Evolutionary conservation across 2,329 filamentous ascomycete genomes (phyloP).

Genomic region (Stachybotrys chlorohalonatus): DNA sequence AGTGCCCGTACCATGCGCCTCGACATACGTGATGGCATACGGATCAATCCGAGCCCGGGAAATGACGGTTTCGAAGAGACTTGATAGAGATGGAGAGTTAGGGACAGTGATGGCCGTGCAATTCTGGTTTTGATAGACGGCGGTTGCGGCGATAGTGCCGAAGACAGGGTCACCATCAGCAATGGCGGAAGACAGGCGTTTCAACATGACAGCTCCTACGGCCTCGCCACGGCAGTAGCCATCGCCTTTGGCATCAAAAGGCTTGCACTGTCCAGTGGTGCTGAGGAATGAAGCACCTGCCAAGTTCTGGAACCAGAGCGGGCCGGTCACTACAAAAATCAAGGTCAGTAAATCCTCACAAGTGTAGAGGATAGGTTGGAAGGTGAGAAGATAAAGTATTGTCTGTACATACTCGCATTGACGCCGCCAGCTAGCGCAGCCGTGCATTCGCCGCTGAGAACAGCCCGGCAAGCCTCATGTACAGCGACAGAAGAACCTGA

Average conservation of each 20-base stretch:
- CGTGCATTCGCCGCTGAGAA: slow-evolving; percentile 16
- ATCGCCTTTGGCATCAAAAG: slow-evolving; percentile 23
- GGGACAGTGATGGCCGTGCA: slow-evolving; percentile 22
- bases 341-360: neutral
- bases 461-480: slow-evolving; percentile 15
- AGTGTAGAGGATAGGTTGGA: neutral
- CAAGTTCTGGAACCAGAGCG: slow-evolving; percentile 7
- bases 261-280: slow-evolving; percentile 14
- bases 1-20: slow-evolving; percentile 45
- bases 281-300: slow-evolving; percentile 12
- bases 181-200: slow-evolving; percentile 34
- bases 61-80: slow-evolving; percentile 17
- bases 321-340: slow-evolving; percentile 15
- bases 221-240: slow-evolving; percentile 44
- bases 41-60: slow-evolving; percentile 12
- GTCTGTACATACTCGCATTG: slow-evolving; percentile 7
- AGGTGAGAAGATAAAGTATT: neutral
- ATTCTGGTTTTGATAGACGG: slow-evolving; percentile 31
- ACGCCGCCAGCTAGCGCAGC: slow-evolving; percentile 25
- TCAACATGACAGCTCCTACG: slow-evolving; percentile 31
- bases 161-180: slow-evolving; percentile 33
- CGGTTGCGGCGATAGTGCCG: slow-evolving; percentile 27
- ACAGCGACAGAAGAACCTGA: slow-evolving; percentile 22
- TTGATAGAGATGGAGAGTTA: slow-evolving; percentile 5
- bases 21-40: slow-evolving; percentile 14